Base-by-base conservation (phyloP, 192 early-diverging fungal species). In the Coemansia aciculifera region DNA sequence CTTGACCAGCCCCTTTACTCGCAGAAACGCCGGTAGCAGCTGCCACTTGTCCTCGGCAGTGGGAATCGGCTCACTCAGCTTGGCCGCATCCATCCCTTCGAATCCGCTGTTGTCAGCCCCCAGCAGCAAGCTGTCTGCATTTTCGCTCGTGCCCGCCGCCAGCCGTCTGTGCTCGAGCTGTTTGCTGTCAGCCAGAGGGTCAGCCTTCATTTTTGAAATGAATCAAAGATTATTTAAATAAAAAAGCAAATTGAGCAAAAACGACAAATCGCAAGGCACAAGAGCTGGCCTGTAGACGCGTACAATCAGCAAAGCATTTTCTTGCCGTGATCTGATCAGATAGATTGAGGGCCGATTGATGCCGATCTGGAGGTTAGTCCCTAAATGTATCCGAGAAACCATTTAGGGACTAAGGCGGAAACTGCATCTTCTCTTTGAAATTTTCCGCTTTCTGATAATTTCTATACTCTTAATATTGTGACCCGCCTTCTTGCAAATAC, bases 1-100 rank as follows among this genome's bases (percentile, higher is more conserved):
- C 79, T 98, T 98, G 59, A 99, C 92, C 21, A 99, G 87, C 64
- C 98, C 98, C 69, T 97, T 97, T 32, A 96, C 93, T 74, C 95
- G 94, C 36, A 99, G 81, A 77, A 97, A 99, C 1, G 98, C 96
- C 4, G 98, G 98, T 19, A 99, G 84, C 40, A 99, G 85, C 74
- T 95, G 87, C 97, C 98, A 99, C 74, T 99, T 99, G 84, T 99
- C 96, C 90, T 85, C 75, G 21, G 70, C 72, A 38, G 80, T 83
- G 7, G 80, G 80, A 36, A 83, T 83, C 36, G 80, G 80, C 43
- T 68, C 68, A 51, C 59, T 74, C 23, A 83, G 72, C 46, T 72
- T 67, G 19, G 37, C 37, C 17, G 56, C 66, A 23, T 31, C 10
- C 27, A 42, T n/a, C 0, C 23, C 44, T 17, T 52, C 54, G 52